Base-by-base conservation (phyloP, 2,329 filamentous ascomycete genomes). In the Colletotrichum tanaceti region DNA sequence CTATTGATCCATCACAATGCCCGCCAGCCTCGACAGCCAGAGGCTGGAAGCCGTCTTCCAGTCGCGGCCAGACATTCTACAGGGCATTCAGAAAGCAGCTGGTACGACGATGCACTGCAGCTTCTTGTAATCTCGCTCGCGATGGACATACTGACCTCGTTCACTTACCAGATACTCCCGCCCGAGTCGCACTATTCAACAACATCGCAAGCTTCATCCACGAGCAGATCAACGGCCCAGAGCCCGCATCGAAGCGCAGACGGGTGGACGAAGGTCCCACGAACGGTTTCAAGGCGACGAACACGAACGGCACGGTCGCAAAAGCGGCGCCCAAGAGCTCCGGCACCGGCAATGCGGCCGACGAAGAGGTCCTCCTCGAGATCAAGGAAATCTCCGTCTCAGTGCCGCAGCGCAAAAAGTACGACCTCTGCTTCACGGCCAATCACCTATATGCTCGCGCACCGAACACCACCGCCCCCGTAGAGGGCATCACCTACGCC, bases 351-450 rank as follows among this genome's bases (percentile, higher is more conserved):
- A 81, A 82, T 58, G 81, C 85, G 0, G 79, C 80, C 1, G 78
- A 81, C 6, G 87, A 90, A 72, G 73, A 81, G 7, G 78, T 90
- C 0, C 77, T 90, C 32, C 80, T 91, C 20, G 86, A 86, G 71
- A 82, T 91, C 68, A 89, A 89, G 76, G 89, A 91, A 52, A 88
- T 91, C 22, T 91, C 89, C 0, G 82, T 91, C n/a, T 86, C 88
- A 0, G 83, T 90, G 4, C 90, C 90, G 0, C 87, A 89, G 78
- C 83, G 90, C 71, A 92, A 91, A 79, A 92, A 91, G 77, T 88
- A 88, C 72, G 87, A 89, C 71, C 76, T 91, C 10, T 89, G 87
- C 76, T 86, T 91, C 70, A 91, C 89, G 2, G 78, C 83, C 6
- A 82, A 83, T 68, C 86, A 87, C 71, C 73, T 91, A 41, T 90